A percentile compares a stretch with the other conserved stretches of the same genome.
phyloP scores from a whole-genome alignment of 257 asterid species.

The Solanum peruvianum region DNA sequence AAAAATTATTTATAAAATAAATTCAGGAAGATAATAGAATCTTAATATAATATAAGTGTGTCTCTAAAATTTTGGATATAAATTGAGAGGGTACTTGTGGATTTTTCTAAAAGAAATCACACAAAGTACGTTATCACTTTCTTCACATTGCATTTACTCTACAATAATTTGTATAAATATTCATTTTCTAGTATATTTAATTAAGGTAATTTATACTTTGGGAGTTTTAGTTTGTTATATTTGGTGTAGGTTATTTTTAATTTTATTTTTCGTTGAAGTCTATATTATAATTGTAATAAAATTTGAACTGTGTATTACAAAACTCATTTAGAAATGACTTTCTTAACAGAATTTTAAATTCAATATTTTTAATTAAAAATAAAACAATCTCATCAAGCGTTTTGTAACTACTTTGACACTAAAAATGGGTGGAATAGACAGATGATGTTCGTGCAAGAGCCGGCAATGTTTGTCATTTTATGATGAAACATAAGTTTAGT shows the following conservation, averaged over 20 bases:
- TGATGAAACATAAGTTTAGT: background rate
- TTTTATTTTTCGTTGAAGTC: too few species aligned
- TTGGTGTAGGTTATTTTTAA: too few species aligned
- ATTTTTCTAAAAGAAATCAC: background rate
- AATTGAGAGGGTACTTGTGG: too few species aligned
- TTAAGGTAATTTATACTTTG: background rate
- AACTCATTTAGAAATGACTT: too few species aligned
- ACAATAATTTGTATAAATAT: background rate
- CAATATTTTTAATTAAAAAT: too few species aligned
- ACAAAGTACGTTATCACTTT: background rate
- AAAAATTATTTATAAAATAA: too few species aligned
- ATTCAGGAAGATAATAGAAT: too few species aligned
- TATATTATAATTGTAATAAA: accelerated
- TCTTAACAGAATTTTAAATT: accelerated
- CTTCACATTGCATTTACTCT: background rate
- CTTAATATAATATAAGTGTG: too few species aligned
- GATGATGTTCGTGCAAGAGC: background rate
- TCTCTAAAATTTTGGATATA: too few species aligned
- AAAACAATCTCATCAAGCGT: accelerated
- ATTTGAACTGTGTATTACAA: accelerated
- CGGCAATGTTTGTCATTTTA: background rate
- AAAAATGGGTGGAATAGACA: background rate
- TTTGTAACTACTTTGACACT: background rate
- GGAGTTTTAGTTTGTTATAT: background rate
- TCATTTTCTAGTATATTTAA: background rate